Percentiles rank a stretch among this genome's conserved stretches.
phyloP scores from a whole-genome alignment of 2,329 filamentous ascomycete species.

The Coleophoma crateriformis region DNA sequence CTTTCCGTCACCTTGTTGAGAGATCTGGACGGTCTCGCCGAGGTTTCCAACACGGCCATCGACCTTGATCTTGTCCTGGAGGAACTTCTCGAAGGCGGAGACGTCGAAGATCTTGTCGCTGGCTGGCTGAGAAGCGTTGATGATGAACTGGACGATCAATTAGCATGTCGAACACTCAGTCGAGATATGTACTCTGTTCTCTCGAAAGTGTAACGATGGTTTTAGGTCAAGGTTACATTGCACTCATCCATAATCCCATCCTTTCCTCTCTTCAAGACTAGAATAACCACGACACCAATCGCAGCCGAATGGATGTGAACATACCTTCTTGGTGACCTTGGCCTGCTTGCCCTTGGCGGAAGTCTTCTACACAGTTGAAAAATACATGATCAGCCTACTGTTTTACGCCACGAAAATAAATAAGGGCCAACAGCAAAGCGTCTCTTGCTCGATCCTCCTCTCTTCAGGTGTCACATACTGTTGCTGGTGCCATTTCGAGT shows the following conservation, averaged over 20 bases:
- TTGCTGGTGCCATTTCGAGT: constrained; percentile 75
- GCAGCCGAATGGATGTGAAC: background rate
- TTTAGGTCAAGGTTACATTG: too few relatives aligned
- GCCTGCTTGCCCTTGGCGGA: constrained; percentile 64
- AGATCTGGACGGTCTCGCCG: constrained; percentile 86
- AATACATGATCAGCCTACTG: constrained; percentile 86
- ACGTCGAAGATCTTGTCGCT: constrained; percentile 99
- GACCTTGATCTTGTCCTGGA: constrained; percentile 99
- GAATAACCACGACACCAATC: too few relatives aligned
- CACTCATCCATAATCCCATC: too few relatives aligned
- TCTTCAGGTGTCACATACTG: constrained; percentile 64
- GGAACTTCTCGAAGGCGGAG: constrained; percentile 98
- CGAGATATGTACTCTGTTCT: background rate
- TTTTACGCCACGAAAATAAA: constrained; percentile 44
- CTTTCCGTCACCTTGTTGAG: constrained; percentile 91
- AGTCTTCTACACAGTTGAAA: constrained; percentile 41
- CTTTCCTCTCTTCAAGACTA: too few relatives aligned
- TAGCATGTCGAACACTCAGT: background rate
- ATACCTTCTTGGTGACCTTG: constrained; percentile 52
- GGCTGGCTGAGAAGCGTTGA: constrained; percentile 97
- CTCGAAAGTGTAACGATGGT: background rate
- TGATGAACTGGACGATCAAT: constrained; percentile 70
- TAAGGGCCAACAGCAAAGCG: constrained; percentile 89
- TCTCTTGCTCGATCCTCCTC: constrained; percentile 42
- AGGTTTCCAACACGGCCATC: constrained; percentile 98